Conservation (phyloP, 1,284 basidiomycete species). For the Cutaneotrichosporon mucoides region DNA sequence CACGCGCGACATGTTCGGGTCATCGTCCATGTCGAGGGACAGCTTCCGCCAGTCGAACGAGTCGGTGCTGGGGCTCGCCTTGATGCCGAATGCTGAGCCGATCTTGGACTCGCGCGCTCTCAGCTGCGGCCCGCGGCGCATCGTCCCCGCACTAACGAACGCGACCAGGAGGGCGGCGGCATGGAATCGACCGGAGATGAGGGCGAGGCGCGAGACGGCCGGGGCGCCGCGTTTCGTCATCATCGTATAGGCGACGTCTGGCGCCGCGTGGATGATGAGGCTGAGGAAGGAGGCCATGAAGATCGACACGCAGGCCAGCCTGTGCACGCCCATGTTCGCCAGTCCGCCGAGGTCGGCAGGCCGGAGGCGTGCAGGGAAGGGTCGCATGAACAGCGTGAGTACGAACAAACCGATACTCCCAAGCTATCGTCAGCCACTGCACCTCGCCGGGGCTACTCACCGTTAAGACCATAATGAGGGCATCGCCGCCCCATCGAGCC, state of each 20-base stretch:
- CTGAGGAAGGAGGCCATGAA: slow-evolving; percentile 10
- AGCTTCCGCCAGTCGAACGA: neutral
- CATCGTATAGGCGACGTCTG: slow-evolving; percentile 31
- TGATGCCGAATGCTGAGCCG: slow-evolving; percentile 39
- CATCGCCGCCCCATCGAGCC: slow-evolving; percentile 6
- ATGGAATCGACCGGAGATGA: slow-evolving; percentile 11
- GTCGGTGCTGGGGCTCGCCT: slow-evolving; percentile 8
- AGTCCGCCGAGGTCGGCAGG: slow-evolving; percentile 15
- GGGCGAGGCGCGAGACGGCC: neutral
- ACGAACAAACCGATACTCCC: slow-evolving; percentile 3
- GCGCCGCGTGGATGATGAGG: slow-evolving; percentile 14
- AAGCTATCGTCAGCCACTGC: too few species aligned
- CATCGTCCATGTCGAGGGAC: slow-evolving; percentile 4
- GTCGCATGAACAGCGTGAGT: slow-evolving; percentile 26
- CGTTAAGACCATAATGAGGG: slow-evolving; percentile 1
- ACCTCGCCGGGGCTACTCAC: too few species aligned
- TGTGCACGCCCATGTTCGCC: slow-evolving; percentile 16
- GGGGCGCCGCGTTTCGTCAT: slow-evolving; percentile 16
- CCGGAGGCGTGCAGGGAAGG: slow-evolving; percentile 21
- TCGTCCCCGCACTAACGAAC: slow-evolving; percentile 20
- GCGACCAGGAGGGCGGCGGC: neutral
- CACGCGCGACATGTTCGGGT: slow-evolving; percentile 18
- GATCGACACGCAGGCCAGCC: slow-evolving; percentile 3
- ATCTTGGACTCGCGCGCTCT: slow-evolving; percentile 31
- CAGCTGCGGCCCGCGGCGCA: slow-evolving; percentile 40